phyloP scores from a whole-genome alignment of 306 rosid species.

The Arachis stenosperma region DNA sequence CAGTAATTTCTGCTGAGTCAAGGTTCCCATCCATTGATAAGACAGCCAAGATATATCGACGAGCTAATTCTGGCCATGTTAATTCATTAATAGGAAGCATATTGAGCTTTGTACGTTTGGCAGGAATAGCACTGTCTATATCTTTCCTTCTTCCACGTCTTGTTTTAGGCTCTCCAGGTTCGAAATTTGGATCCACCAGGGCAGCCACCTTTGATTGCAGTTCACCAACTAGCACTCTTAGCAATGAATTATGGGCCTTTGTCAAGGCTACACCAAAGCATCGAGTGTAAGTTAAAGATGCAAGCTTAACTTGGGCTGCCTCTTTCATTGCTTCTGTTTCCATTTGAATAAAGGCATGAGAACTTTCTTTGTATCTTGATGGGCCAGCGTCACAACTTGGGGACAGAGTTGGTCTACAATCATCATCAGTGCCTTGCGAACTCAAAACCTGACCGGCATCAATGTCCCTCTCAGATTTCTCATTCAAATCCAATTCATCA shows the following conservation, averaged over 20 bases:
- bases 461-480: conserved; percentile 54
- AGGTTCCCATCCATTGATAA: conserved; percentile 93
- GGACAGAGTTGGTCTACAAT: conserved; percentile 47
- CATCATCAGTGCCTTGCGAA: conserved; percentile 44
- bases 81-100: conserved; percentile 90
- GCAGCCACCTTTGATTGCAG: conserved; percentile 91
- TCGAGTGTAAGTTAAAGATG: conserved; percentile 71
- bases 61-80: conserved; percentile 99
- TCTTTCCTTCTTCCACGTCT: conserved; percentile 97
- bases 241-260: conserved; percentile 79
- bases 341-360: conserved; percentile 75
- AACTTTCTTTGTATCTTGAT: conserved; percentile 48
- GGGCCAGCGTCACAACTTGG: conserved; percentile 48
- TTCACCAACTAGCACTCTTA: conserved; percentile 82
- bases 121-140: conserved; percentile 60
- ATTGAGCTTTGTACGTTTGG: conserved; percentile 71
- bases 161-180: conserved; percentile 84
- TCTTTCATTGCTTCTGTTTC: conserved; percentile 84
- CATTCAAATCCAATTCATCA: conserved; percentile 53
- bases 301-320: conserved; percentile 71
- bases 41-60: conserved; percentile 80
- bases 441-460: conserved; percentile 39
- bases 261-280: conserved; percentile 89
- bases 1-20: conserved; percentile 82
- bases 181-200: conserved; percentile 91